Conservation (phyloP, 2,329 filamentous ascomycete genomes). For the Pseudogymnoascus sp. region DNA sequence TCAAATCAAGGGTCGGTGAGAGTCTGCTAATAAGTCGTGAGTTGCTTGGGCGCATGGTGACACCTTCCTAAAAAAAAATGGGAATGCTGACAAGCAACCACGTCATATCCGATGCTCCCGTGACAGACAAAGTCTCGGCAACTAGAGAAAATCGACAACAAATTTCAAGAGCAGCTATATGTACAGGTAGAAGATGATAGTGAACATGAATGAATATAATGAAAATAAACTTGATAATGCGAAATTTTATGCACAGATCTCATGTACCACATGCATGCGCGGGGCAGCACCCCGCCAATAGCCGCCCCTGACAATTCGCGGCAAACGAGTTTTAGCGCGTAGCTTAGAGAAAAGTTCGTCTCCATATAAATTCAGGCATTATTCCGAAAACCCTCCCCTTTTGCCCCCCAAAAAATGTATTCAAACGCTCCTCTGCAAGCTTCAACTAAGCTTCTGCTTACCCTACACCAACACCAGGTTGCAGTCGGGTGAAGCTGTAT, state of each 20-base stretch:
- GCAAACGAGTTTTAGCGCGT: slow-evolving; percentile 6
- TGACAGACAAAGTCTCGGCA: slow-evolving; percentile 1
- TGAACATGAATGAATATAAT: background rate
- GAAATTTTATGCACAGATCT: background rate
- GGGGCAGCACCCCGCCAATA: slow-evolving; percentile 5
- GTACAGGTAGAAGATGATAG: background rate
- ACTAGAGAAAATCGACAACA: background rate
- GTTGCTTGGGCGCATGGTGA: slow-evolving; percentile 4
- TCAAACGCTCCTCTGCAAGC: slow-evolving; percentile 4
- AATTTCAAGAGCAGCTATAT: background rate
- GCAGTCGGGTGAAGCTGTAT: slow-evolving; percentile 1
- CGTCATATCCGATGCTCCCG: background rate
- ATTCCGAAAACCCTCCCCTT: slow-evolving; percentile 3
- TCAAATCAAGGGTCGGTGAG: background rate
- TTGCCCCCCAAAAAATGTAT: background rate
- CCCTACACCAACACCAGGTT: slow-evolving; percentile 1
- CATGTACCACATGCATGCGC: slow-evolving; percentile 2
- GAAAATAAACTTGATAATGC: background rate
- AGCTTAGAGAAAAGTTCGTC: slow-evolving; percentile 2
- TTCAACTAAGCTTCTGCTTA: slow-evolving; percentile 1
- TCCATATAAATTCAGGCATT: slow-evolving; percentile 6
- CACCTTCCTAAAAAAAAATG: background rate
- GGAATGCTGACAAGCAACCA: background rate
- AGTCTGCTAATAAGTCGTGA: background rate
- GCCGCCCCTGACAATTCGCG: slow-evolving; percentile 3